These are phyloP conservation scores for Melaleuca alternifolia DNA, from an alignment of 345 rosid genomes.

Conservation along the genomic window DNA sequence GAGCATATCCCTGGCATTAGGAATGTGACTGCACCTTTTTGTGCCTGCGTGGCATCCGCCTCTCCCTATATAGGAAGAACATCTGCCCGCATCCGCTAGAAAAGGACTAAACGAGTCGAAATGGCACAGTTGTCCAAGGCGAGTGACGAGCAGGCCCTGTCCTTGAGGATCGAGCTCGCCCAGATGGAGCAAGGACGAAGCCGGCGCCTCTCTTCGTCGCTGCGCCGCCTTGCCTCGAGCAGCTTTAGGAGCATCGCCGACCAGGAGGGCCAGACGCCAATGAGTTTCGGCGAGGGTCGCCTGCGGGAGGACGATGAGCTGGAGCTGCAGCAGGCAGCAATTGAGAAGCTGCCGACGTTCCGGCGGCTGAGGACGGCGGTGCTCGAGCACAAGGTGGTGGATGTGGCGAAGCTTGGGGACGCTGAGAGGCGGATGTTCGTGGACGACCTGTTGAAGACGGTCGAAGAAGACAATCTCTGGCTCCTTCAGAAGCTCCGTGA, in stretches of 20 bases:
- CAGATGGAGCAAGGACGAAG: neutral
- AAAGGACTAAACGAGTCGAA: neutral
- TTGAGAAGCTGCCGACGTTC: conserved; percentile 30
- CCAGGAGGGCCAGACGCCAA: neutral
- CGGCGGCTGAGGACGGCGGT: conserved; percentile 14
- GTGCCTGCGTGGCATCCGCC: neutral
- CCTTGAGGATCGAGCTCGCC: neutral
- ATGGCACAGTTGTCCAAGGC: neutral
- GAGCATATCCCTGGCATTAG: neutral
- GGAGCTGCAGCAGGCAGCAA: conserved; percentile 30
- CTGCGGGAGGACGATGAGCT: conserved; percentile 8
- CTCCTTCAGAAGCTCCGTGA: conserved; percentile 26
- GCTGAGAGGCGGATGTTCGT: conserved; percentile 22
- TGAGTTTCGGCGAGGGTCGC: neutral
- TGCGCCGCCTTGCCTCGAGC: neutral
- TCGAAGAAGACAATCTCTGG: conserved; percentile 28
- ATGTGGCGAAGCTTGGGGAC: conserved; percentile 25
- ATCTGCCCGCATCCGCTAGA: neutral
- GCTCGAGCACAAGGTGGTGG: conserved; percentile 13
- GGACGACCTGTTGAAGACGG: conserved; percentile 18
- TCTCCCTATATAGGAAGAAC: neutral
- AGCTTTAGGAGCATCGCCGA: neutral
- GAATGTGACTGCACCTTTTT: neutral
- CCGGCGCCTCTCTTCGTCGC: neutral
- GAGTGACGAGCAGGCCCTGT: neutral